A percentile compares a stretch with the other conserved stretches of the same genome.
phyloP scores from a whole-genome alignment of 495 filamentous ascomycete species.

The Jackrogersella minutella region DNA sequence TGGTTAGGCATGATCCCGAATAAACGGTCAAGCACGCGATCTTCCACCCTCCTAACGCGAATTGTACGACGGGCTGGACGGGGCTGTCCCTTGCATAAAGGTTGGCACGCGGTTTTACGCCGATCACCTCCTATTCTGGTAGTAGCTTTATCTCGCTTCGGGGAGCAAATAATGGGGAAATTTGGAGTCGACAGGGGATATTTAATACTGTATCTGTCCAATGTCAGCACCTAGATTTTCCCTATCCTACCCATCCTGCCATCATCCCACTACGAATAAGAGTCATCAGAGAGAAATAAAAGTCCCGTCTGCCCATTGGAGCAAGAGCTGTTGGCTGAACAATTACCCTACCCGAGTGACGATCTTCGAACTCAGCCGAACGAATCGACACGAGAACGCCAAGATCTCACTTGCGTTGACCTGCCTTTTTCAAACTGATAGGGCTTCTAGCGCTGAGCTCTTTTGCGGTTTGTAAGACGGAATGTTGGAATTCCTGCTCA shows the following conservation, averaged over 20 bases:
- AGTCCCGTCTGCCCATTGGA: slow-evolving; percentile 20
- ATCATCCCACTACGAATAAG: slow-evolving; percentile 26
- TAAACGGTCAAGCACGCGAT: slow-evolving; percentile 33
- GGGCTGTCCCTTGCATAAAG: slow-evolving; percentile 29
- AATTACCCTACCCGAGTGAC: slow-evolving; percentile 9
- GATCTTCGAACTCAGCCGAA: slow-evolving; percentile 17
- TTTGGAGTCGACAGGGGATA: slow-evolving; percentile 19
- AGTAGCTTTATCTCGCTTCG: slow-evolving; percentile 29
- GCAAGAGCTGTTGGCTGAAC: not conserved
- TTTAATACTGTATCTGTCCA: slow-evolving; percentile 20
- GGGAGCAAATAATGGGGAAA: slow-evolving; percentile 20
- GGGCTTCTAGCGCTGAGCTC: slow-evolving; percentile 28
- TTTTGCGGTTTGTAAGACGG: slow-evolving; percentile 9
- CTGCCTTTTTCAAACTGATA: slow-evolving; percentile 38
- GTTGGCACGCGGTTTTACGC: slow-evolving; percentile 18
- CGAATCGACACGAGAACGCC: slow-evolving; percentile 36
- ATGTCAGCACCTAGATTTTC: slow-evolving; percentile 26
- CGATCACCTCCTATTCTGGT: slow-evolving; percentile 31
- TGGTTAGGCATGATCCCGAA: slow-evolving; percentile 11
- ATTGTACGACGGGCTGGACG: slow-evolving; percentile 19
- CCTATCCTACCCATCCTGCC: too few relatives aligned
- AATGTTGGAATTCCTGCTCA: slow-evolving; percentile 27
- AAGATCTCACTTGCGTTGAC: slow-evolving; percentile 32
- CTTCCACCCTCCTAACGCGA: too few relatives aligned
- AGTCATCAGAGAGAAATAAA: not conserved